phyloP scores from a whole-genome alignment of 2,329 filamentous ascomycete genomes.

The Xylariaceae sp. region DNA sequence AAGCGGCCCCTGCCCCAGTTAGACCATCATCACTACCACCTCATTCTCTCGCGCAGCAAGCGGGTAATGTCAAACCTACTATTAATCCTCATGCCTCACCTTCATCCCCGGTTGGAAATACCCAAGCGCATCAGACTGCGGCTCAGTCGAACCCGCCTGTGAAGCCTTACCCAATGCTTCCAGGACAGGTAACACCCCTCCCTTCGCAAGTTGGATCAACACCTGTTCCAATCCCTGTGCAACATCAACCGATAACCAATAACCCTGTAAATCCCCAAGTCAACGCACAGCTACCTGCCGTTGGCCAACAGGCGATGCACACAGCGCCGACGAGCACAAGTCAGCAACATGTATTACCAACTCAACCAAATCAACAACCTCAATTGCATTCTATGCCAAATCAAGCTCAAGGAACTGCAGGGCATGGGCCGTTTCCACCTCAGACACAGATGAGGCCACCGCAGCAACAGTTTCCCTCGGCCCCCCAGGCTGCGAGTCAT shows the following conservation, averaged over 20 bases:
- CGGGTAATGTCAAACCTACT: neutral
- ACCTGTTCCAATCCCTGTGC: conserved; percentile 15
- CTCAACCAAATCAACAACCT: neutral
- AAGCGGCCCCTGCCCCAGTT: conserved; percentile 13
- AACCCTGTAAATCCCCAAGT: conserved; percentile 17
- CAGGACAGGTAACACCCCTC: conserved; percentile 39
- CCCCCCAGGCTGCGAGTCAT: conserved; percentile 1
- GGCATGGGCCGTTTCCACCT: conserved; percentile 14
- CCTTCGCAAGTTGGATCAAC: conserved; percentile 38
- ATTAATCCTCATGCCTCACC: neutral
- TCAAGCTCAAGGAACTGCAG: conserved; percentile 6
- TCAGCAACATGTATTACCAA: neutral
- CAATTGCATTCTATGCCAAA: conserved; percentile 21
- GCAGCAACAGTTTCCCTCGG: conserved; percentile 25
- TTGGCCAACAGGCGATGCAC: conserved; percentile 26
- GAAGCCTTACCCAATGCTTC: conserved; percentile 40
- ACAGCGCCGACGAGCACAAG: neutral
- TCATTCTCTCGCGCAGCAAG: conserved; percentile 15
- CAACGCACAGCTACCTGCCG: conserved; percentile 19
- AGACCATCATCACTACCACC: conserved; percentile 24
- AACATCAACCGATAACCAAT: conserved; percentile 4
- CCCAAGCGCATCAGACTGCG: neutral
- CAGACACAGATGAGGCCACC: conserved; percentile 20
- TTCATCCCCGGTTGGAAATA: conserved; percentile 11
- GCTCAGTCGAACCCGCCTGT: neutral